Base-by-base conservation (phyloP, 2,329 filamentous ascomycete genomes). In the Penicillium crustosum region DNA sequence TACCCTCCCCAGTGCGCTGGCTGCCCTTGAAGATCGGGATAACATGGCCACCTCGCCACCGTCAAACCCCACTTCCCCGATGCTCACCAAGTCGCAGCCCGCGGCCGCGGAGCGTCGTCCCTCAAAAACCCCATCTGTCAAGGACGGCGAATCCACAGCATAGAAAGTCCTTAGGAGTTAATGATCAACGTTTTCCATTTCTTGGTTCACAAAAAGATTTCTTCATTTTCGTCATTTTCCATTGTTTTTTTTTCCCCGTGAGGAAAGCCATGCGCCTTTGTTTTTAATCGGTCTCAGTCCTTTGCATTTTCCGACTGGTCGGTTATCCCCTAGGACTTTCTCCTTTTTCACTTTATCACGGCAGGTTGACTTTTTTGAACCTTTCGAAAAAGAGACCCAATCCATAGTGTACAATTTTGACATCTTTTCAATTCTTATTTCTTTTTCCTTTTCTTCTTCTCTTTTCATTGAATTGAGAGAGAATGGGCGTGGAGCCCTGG, bases 31-130 rank as follows among this genome's bases (percentile, higher is more conserved):
- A 69, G 76, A 75, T 60, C 71, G 71, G 55, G 75, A 78, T 64
- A 77, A 76, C 68, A 71, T 78, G 67, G 77, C 78, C 31, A 77
- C 76, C 23, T 81, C 79, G 53, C 79, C 79, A 42, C 78, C 79
- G 35, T 80, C 78, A 25, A 76, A 78, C 67, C 77, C 77, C 38
- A 74, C 77, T 43, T 81, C 79, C 33, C 79, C 79, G 54, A 70
- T 75, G 56, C 70, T 77, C 55, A 74, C 74, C 57, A 81, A 81
- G 66, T 75, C 77, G 47, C 77, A 78, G 68, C 78, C 78, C 53
- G 73, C 73, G 47, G 70, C 71, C 50, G 70, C 73, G 61, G 75
- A 78, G 65, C 75, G 74, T 61, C 73, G 74, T 57, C 75, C 73
- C 64, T 76, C 77, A 50, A 75, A 75, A 68, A 75, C 76, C 52